phyloP scores from a whole-genome alignment of 176 grass and related monocot species.

The Cocos nucifera region DNA sequence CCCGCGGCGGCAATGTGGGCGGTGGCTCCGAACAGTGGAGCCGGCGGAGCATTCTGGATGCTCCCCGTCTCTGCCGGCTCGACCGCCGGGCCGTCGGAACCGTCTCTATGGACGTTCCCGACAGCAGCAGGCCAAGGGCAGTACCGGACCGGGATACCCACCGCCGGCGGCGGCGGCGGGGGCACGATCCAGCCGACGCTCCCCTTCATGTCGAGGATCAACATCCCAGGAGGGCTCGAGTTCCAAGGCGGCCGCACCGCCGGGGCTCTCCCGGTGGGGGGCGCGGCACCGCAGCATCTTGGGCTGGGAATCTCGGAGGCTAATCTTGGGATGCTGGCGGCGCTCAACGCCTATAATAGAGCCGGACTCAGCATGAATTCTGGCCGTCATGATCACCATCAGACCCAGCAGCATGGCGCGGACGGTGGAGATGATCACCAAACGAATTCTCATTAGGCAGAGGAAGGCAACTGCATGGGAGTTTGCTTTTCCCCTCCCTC shows the following conservation, averaged over 20 bases:
- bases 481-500: background rate
- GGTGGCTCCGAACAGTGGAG: conserved; percentile 39
- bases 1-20: conserved; percentile 73
- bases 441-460: conserved; percentile 9
- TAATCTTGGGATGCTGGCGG: conserved; percentile 80
- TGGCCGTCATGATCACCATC: background rate
- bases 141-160: conserved; percentile 14
- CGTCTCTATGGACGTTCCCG: conserved; percentile 74
- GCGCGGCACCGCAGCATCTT: conserved; percentile 36
- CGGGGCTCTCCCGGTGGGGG: conserved; percentile 16
- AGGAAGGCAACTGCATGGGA: background rate
- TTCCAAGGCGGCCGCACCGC: conserved; percentile 20
- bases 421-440: conserved; percentile 14
- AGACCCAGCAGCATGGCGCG: conserved; percentile 1
- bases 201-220: conserved; percentile 47
- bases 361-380: conserved; percentile 11
- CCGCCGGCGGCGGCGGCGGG: conserved; percentile 13
- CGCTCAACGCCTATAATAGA: conserved; percentile 53
- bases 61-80: conserved; percentile 61
- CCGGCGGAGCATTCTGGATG: conserved; percentile 82
- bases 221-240: conserved; percentile 29
- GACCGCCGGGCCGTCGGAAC: conserved; percentile 35
- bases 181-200: conserved; percentile 63
- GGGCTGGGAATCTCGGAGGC: conserved; percentile 44
- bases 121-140: conserved; percentile 18